Percentiles rank a stretch among this genome's conserved stretches.
phyloP scores from a whole-genome alignment of 352 stramenopile species.

The Phytophthora melonis region DNA sequence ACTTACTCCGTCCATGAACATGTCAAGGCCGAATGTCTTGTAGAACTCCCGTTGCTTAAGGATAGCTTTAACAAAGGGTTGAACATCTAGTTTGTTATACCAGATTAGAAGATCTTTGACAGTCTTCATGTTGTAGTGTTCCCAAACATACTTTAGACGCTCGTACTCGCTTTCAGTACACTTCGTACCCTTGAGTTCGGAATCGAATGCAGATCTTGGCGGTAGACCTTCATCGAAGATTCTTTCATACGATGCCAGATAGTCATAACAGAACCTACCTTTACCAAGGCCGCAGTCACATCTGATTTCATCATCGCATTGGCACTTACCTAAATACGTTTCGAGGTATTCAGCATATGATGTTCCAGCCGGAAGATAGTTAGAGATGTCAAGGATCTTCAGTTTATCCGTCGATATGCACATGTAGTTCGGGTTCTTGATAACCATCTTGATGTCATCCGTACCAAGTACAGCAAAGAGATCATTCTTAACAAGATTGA shows the following conservation, averaged over 20 bases:
- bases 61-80: too few species aligned
- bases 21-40: constrained; percentile 28
- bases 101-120: too few species aligned
- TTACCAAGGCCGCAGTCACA: constrained; percentile 34
- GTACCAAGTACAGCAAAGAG: too few species aligned
- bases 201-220: not conserved
- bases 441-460: too few species aligned
- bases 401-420: too few species aligned
- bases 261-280: constrained; percentile 38
- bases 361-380: constrained; percentile 41
- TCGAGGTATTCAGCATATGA: constrained; percentile 26
- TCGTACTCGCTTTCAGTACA: not conserved
- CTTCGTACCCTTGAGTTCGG: not conserved
- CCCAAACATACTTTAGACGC: not conserved
- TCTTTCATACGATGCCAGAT: constrained; percentile 24
- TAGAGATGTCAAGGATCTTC: too few species aligned
- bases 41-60: too few species aligned
- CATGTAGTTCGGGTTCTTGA: too few species aligned
- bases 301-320: constrained; percentile 38
- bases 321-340: constrained; percentile 36
- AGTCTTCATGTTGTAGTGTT: not conserved
- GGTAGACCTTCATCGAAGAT: not conserved
- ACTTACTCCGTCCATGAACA: constrained; percentile 26
- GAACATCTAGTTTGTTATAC: too few species aligned
- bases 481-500: too few species aligned